These are phyloP conservation scores for Liquidambar formosana DNA, from an alignment of 164 flowering plant species.

Conservation along the genomic window DNA sequence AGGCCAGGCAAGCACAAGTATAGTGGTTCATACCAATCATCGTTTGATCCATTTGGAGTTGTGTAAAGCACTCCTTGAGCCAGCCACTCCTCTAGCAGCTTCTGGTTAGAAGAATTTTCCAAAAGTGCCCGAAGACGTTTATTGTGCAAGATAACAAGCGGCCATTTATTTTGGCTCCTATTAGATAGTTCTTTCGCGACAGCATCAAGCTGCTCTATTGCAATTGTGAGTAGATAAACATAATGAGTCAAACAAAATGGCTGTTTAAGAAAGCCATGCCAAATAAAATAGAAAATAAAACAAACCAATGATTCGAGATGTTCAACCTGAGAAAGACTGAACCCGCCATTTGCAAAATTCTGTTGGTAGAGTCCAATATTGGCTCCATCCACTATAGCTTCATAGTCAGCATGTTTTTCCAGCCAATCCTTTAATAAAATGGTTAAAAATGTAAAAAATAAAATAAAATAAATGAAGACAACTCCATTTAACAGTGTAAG, in stretches of 20 bases:
- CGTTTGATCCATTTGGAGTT: conserved; percentile 92
- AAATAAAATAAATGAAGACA: background rate
- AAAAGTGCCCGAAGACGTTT: conserved; percentile 57
- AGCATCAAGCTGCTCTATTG: conserved; percentile 78
- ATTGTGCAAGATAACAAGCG: conserved; percentile 73
- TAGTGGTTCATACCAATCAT: conserved; percentile 73
- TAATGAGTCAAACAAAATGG: background rate
- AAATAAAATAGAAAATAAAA: background rate
- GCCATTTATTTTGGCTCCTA: conserved; percentile 60
- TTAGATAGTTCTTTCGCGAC: conserved; percentile 66
- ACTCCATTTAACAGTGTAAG: background rate
- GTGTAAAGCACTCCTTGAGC: conserved; percentile 57
- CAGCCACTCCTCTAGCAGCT: conserved; percentile 68
- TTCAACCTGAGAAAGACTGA: conserved; percentile 77
- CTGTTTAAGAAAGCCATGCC: background rate
- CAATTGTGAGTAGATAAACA: conserved; percentile 19
- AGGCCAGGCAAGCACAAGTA: background rate
- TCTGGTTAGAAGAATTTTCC: conserved; percentile 47
- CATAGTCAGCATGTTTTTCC: conserved; percentile 53
- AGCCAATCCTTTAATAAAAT: conserved; percentile 63
- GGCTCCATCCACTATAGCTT: conserved; percentile 85
- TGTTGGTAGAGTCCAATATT: conserved; percentile 84
- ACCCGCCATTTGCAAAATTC: conserved; percentile 83
- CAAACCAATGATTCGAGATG: conserved; percentile 12
- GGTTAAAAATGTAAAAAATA: background rate